These are phyloP conservation scores for Tricholoma hemisulphureum DNA, from an alignment of 768 basidiomycete species.

Conservation along the genomic window DNA sequence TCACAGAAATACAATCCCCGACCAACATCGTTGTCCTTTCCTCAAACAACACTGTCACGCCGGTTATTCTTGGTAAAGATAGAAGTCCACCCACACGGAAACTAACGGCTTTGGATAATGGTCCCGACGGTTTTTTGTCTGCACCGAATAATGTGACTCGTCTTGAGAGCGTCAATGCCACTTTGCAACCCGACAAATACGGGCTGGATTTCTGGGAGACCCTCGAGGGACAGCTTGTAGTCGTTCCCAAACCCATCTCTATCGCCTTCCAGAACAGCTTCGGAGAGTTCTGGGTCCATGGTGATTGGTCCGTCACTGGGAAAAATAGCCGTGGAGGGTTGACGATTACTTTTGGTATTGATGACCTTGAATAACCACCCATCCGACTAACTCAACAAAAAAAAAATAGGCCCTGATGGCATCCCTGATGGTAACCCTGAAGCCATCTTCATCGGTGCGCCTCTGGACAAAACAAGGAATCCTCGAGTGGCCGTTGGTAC, in stretches of 20 bases:
- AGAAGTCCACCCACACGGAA: constrained; percentile 50
- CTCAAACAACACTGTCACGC: constrained; percentile 42
- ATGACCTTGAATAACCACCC: not conserved
- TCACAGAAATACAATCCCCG: constrained; percentile 50
- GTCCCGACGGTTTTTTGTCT: constrained; percentile 53
- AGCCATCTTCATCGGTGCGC: constrained; percentile 49
- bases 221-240: constrained; percentile 58
- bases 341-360: constrained; percentile 46
- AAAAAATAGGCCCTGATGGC: constrained; percentile 40
- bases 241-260: constrained; percentile 45
- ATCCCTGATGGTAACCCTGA: constrained; percentile 61
- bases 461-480: constrained; percentile 53
- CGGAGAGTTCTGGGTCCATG: constrained; percentile 59
- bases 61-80: constrained; percentile 52
- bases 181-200: constrained; percentile 47
- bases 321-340: constrained; percentile 56
- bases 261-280: constrained; percentile 51
- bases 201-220: constrained; percentile 68
- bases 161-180: constrained; percentile 44
- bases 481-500: constrained; percentile 49
- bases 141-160: constrained; percentile 53
- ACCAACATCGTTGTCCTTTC: constrained; percentile 44
- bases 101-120: constrained; percentile 49
- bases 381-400: not conserved
- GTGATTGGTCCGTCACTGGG: constrained; percentile 55